A percentile compares a stretch with the other conserved stretches of the same genome.
phyloP scores from a whole-genome alignment of 2,329 filamentous ascomycete species.

The Fusarium zealandicum region DNA sequence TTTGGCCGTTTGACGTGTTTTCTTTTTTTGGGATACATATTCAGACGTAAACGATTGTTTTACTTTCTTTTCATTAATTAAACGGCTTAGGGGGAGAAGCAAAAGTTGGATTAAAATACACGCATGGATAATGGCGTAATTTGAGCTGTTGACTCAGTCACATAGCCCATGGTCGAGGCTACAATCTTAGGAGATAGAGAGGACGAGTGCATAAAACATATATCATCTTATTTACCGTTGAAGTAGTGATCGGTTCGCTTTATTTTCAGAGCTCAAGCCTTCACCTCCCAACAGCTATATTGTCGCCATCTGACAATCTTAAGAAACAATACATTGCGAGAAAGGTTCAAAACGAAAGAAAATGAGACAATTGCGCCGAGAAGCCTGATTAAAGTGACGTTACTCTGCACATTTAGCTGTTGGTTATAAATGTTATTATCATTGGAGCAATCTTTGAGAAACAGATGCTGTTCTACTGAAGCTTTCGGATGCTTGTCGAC shows the following conservation, averaged over 20 bases:
- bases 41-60: not conserved
- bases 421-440: too few species aligned
- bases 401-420: too few species aligned
- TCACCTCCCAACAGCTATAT: not conserved
- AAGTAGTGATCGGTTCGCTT: not conserved
- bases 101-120: constrained; percentile 11
- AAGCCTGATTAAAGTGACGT: too few species aligned
- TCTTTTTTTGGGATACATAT: not conserved
- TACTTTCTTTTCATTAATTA: not conserved
- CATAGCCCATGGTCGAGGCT: not conserved
- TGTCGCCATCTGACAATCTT: too few species aligned
- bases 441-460: too few species aligned
- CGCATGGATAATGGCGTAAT: constrained; percentile 15
- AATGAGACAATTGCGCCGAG: too few species aligned
- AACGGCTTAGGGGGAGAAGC: not conserved
- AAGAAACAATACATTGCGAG: too few species aligned
- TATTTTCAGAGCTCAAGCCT: not conserved
- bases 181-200: constrained; percentile 1
- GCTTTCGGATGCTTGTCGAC: too few species aligned
- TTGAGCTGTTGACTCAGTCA: constrained; percentile 5
- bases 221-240: not conserved
- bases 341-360: too few species aligned
- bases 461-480: too few species aligned
- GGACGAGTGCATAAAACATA: not conserved
- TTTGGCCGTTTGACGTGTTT: not conserved